Conservation (phyloP, 306 rosid genomes). For the Dalbergia cochinchinensis region DNA sequence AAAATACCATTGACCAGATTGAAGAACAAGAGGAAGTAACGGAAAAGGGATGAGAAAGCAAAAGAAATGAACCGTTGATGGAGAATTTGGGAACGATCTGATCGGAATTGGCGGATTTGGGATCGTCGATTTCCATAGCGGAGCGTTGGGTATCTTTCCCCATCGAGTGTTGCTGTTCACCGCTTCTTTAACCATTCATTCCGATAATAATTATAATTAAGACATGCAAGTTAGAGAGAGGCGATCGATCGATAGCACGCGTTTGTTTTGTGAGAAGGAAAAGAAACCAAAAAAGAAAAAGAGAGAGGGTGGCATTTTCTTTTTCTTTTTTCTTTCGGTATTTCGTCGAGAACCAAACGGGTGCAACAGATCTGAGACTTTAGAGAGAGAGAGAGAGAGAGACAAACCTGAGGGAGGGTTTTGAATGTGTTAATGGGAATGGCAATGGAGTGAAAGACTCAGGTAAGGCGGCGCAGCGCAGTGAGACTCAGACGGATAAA, state of each 20-base stretch:
- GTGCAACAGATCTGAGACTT: background rate
- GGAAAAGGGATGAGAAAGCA: background rate
- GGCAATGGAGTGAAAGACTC: too few species aligned
- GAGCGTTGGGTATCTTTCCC: slow-evolving; percentile 54
- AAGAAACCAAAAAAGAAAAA: too few species aligned
- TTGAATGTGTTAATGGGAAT: too few species aligned
- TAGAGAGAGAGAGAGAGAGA: background rate
- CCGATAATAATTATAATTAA: background rate
- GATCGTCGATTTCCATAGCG: slow-evolving; percentile 71
- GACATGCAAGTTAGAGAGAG: background rate
- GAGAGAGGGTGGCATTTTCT: background rate
- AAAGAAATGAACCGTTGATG: slow-evolving; percentile 59
- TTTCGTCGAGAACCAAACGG: background rate
- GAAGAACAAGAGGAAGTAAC: background rate
- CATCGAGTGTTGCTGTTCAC: slow-evolving; percentile 23
- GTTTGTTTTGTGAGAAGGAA: background rate
- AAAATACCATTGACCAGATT: background rate
- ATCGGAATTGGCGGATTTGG: slow-evolving; percentile 55
- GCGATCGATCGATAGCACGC: background rate
- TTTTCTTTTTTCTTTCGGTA: too few species aligned
- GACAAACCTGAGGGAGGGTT: background rate
- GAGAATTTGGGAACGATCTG: slow-evolving; percentile 69
- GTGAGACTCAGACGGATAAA: too few species aligned
- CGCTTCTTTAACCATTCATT: background rate
- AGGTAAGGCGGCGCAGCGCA: too few species aligned